Evolutionary conservation across 176 grass and related monocot genomes (phyloP).

Genomic region (Dendrocalamus sinicus): DNA sequence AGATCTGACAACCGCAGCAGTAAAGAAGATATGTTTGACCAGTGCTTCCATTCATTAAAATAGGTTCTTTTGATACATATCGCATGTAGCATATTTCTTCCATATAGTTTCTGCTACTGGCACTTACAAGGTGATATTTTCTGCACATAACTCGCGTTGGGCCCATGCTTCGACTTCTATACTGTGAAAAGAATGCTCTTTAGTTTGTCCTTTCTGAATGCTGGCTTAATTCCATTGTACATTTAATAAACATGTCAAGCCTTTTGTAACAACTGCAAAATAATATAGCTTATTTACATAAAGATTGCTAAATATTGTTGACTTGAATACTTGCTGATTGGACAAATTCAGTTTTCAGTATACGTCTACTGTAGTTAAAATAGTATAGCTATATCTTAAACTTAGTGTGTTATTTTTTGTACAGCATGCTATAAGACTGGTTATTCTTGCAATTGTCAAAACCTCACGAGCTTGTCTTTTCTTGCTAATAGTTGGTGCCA

Average conservation of each 20-base stretch:
- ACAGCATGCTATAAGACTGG: slow-evolving; percentile 7
- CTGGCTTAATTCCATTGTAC: neutral
- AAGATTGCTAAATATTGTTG: slow-evolving; percentile 1
- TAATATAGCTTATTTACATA: neutral
- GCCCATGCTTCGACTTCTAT: neutral
- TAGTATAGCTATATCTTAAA: slow-evolving; percentile 23
- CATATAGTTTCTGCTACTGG: neutral
- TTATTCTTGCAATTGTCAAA: slow-evolving; percentile 28
- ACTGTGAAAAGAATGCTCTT: neutral
- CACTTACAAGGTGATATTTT: neutral
- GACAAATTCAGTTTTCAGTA: slow-evolving; percentile 4
- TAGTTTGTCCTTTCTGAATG: neutral
- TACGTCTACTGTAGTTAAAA: slow-evolving; percentile 14
- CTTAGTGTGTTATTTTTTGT: neutral
- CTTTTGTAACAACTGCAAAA: neutral
- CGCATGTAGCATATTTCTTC: slow-evolving; percentile 18
- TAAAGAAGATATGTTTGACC: neutral
- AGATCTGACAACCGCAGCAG: neutral
- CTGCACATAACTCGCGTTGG: neutral
- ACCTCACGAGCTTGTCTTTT: slow-evolving; percentile 16
- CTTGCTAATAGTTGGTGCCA: slow-evolving; percentile 72
- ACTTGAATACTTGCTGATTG: neutral
- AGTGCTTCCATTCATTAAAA: neutral
- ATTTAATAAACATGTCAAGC: neutral
- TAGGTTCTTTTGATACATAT: neutral